These are phyloP conservation scores for Begonia masoniana DNA, from an alignment of 306 rosid species.

Conservation along the genomic window DNA sequence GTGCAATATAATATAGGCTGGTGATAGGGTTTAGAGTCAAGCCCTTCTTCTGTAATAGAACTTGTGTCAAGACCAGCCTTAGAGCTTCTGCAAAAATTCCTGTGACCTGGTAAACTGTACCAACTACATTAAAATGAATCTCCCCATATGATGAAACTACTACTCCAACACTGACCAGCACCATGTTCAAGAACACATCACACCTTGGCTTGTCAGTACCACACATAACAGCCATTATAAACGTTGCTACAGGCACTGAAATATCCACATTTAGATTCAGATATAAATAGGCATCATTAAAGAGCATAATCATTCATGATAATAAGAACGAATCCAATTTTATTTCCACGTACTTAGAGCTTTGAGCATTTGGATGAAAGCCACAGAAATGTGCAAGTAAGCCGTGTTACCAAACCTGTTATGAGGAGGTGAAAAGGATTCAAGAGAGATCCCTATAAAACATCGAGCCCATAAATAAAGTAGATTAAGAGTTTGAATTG, in stretches of 20 bases:
- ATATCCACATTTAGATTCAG: conserved; percentile 10
- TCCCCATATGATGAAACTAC: conserved; percentile 91
- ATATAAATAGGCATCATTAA: conserved; percentile 10
- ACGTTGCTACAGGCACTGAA: conserved; percentile 97
- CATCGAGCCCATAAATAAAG: neutral
- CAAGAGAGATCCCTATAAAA: neutral
- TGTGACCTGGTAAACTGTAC: conserved; percentile 83
- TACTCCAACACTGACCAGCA: conserved; percentile 97
- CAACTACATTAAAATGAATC: conserved; percentile 82
- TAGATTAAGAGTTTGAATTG: too few species aligned
- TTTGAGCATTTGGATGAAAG: conserved; percentile 99
- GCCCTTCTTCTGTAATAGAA: conserved; percentile 89
- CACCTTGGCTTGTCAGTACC: conserved; percentile 90
- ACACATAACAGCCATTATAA: conserved; percentile 72
- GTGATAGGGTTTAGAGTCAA: conserved; percentile 81
- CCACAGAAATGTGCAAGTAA: conserved; percentile 91
- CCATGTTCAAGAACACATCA: conserved; percentile 84
- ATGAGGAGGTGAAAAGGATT: neutral
- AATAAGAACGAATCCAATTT: neutral
- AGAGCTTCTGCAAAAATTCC: conserved; percentile 97
- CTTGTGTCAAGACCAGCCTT: conserved; percentile 93
- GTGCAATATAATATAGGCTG: conserved; percentile 93
- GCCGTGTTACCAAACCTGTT: conserved; percentile 97
- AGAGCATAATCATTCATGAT: neutral
- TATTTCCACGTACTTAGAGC: conserved; percentile 20